Conservation (phyloP, 2,329 filamentous ascomycete species). For the Colletotrichum tropicale region DNA sequence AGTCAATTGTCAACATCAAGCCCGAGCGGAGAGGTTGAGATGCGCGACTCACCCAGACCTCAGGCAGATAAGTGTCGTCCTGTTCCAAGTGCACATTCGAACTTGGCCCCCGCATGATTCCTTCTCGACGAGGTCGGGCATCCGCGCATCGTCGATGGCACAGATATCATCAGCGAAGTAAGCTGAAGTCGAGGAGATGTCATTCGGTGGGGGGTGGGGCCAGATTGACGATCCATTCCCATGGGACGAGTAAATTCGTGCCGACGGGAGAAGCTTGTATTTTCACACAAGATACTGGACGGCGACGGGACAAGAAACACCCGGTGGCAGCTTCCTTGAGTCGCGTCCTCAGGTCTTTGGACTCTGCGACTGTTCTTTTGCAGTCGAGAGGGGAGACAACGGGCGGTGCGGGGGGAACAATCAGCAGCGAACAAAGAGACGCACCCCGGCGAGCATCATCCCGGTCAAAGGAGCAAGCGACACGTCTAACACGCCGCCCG, state of each 20-base stretch:
- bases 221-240: not conserved
- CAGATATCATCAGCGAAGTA: not conserved
- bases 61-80: conserved; percentile 21
- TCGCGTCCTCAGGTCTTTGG: not conserved
- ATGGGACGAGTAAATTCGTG: not conserved
- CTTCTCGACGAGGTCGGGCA: not conserved
- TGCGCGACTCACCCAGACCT: conserved; percentile 20
- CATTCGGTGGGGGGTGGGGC: not conserved
- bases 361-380: rapidly evolving
- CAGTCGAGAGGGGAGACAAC: not conserved
- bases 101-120: conserved; percentile 13
- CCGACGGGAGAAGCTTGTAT: not conserved
- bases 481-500: not conserved
- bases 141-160: not conserved
- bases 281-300: not conserved
- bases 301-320: not conserved
- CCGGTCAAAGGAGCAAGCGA: not conserved
- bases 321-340: not conserved
- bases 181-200: not conserved
- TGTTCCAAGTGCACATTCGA: conserved; percentile 10
- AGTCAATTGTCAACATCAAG: not conserved
- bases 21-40: too few species aligned
- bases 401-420: not conserved
- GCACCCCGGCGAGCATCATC: not conserved
- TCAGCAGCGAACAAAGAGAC: not conserved